These are phyloP conservation scores for Blastocystis sp. DNA, from an alignment of 352 stramenopile species.

Conservation along the genomic window DNA sequence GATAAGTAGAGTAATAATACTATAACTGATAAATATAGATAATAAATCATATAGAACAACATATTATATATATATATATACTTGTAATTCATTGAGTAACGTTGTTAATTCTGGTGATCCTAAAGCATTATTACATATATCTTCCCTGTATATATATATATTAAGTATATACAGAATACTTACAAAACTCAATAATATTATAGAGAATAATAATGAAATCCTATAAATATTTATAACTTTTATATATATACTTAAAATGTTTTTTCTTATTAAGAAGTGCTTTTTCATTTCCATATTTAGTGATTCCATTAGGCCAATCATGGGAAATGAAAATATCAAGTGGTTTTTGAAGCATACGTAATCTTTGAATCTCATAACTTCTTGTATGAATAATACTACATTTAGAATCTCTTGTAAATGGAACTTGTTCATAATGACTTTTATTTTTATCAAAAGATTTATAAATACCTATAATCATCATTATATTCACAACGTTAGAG, in stretches of 20 bases:
- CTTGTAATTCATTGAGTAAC: slow-evolving; percentile 66
- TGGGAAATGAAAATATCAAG: slow-evolving; percentile 81
- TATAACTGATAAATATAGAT: too few relatives aligned
- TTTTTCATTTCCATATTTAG: slow-evolving; percentile 68
- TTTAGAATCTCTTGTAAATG: slow-evolving; percentile 50
- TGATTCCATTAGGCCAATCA: slow-evolving; percentile 91
- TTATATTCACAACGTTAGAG: slow-evolving; percentile 69
- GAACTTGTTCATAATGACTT: slow-evolving; percentile 2
- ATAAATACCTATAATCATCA: slow-evolving; percentile 58
- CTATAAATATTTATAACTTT: too few relatives aligned
- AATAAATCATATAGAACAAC: too few relatives aligned
- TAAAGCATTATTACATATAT: slow-evolving; percentile 71
- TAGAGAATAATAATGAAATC: too few relatives aligned
- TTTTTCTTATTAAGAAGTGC: slow-evolving; percentile 70
- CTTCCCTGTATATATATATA: slow-evolving; percentile 45
- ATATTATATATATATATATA: neutral
- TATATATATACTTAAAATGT: slow-evolving; percentile 58
- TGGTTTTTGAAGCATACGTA: slow-evolving; percentile 40
- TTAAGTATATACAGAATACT: too few relatives aligned
- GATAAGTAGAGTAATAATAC: too few relatives aligned
- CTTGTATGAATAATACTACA: slow-evolving; percentile 77
- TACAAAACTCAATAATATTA: too few relatives aligned
- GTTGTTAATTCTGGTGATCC: slow-evolving; percentile 72
- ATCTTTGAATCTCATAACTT: neutral
- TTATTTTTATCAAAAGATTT: too few relatives aligned